Percentiles rank a stretch among this genome's conserved stretches.
Evolutionary conservation across 2,329 filamentous ascomycete genomes (phyloP).

Genomic region (Polytolypa hystricis): DNA sequence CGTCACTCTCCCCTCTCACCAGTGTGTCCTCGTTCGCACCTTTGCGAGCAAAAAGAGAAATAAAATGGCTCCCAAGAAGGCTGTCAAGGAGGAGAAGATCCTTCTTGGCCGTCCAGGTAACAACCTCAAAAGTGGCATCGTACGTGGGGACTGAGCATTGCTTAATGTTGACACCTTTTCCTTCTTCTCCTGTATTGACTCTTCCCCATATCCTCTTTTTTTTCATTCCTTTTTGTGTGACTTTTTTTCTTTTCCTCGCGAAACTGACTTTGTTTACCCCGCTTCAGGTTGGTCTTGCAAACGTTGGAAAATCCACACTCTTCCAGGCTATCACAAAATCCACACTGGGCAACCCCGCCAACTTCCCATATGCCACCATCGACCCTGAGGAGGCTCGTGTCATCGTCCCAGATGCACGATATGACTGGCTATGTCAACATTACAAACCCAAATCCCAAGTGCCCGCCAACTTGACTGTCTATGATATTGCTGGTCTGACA

Average conservation of each 20-base stretch:
- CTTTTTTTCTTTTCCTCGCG: slow-evolving; percentile 8
- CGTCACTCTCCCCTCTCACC: slow-evolving; percentile 4
- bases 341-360: slow-evolving; percentile 93
- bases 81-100: slow-evolving; percentile 85
- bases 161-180: too few relatives aligned
- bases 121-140: slow-evolving; percentile 96
- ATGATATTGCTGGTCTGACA: slow-evolving; percentile 95
- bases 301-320: slow-evolving; percentile 97
- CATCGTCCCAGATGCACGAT: slow-evolving; percentile 90
- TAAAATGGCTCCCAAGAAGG: slow-evolving; percentile 96
- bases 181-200: slow-evolving; percentile 16
- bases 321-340: slow-evolving; percentile 99
- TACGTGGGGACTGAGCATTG: slow-evolving; percentile 53
- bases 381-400: slow-evolving; percentile 97
- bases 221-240: slow-evolving; percentile 7
- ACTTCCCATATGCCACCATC: slow-evolving; percentile 98
- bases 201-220: slow-evolving; percentile 14
- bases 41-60: slow-evolving; percentile 48
- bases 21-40: slow-evolving; percentile 13
- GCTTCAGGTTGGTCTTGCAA: slow-evolving; percentile 83
- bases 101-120: slow-evolving; percentile 92
- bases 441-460: slow-evolving; percentile 97
- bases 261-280: slow-evolving; percentile 12
- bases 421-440: slow-evolving; percentile 89
- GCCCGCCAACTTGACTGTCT: slow-evolving; percentile 95